These are phyloP conservation scores for Cryptosporidium parvum DNA, from an alignment of 169 alveolate species.

Conservation along the genomic window DNA sequence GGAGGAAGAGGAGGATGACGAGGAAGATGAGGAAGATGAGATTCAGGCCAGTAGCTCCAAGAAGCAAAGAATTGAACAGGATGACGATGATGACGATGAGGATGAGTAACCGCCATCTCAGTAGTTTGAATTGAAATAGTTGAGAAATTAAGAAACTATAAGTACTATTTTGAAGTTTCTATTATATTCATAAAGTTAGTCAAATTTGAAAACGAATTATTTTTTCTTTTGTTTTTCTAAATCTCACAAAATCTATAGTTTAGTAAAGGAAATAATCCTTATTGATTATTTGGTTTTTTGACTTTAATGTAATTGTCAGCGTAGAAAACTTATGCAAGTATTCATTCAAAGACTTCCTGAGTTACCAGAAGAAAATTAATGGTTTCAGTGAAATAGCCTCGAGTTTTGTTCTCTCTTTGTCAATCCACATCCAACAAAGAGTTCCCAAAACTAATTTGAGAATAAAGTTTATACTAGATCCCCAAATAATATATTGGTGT, in stretches of 20 bases:
- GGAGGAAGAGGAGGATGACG: conserved; percentile 79
- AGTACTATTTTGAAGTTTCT: neutral
- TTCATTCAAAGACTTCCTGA: neutral
- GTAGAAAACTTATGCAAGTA: neutral
- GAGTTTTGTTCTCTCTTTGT: conserved; percentile 65
- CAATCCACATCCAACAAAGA: conserved; percentile 72
- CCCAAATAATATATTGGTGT: conserved; percentile 60
- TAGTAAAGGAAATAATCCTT: neutral
- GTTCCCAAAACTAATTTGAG: conserved; percentile 48
- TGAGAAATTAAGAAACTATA: neutral
- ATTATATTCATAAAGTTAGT: neutral
- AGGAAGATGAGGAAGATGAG: conserved; percentile 81
- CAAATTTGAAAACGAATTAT: neutral
- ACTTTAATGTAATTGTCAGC: neutral
- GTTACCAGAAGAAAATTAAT: conserved; percentile 21
- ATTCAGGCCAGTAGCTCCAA: conserved; percentile 41
- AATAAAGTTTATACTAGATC: conserved; percentile 48
- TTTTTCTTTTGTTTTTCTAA: neutral
- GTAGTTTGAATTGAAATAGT: conserved; percentile 19
- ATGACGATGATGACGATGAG: conserved; percentile 36
- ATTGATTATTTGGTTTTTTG: neutral
- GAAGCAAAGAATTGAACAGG: conserved; percentile 14
- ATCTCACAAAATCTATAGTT: neutral
- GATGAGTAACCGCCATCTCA: neutral
- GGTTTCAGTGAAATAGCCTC: conserved; percentile 68